Evolutionary conservation across 805 yeast species (phyloP), one percentile per base, ranked within the genome.

Genomic region (Nematodospora valgi): DNA sequence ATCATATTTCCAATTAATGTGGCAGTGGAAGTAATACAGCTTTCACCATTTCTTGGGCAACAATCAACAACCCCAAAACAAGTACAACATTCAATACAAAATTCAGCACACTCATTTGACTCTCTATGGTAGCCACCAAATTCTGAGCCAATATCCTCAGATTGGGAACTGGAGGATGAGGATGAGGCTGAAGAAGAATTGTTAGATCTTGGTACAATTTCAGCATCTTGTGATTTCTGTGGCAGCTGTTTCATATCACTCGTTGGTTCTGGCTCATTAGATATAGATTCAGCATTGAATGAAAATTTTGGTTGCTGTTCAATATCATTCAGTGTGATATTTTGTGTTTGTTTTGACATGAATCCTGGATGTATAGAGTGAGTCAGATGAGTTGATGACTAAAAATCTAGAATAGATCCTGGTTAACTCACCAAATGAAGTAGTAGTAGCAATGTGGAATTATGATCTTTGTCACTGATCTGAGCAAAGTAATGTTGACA

Each of bases 41-140:
- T 72, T 34, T 65, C 70, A 4, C 68, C 68, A 12, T 49, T 49
- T 26, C 57, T 40, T n/a, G 73, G 73, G 40, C 68, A 65, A 5
- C 54, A 47, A 30, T 63, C 66, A 33, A 58, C 58, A 31, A 63
- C 48, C 1, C 73, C 72, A 36, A 67, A 67, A 43, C 73, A 67
- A 13, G 56, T 39, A 32, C 48, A 51, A 25, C 45, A 51, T 32
- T 66, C 72, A 32, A 59, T 43, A 42, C 68, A 64, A 39, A 67
- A 66, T 44, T 66, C 71, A 6, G 64, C 46, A 42, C 73, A 67
- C 39, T 67, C 72, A 41, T 64, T 62, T 17, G 48, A 30, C 2
- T 64, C 62, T 37, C 62, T 44, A 6, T 61, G 59, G 43, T 60
- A 66, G 2, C 72, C 72, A 15, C 51, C 56, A 6, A 31, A 20